Evolutionary conservation across 73 alveolate genomes (phyloP).

Genomic region (Paramecium tetraurelia): DNA sequence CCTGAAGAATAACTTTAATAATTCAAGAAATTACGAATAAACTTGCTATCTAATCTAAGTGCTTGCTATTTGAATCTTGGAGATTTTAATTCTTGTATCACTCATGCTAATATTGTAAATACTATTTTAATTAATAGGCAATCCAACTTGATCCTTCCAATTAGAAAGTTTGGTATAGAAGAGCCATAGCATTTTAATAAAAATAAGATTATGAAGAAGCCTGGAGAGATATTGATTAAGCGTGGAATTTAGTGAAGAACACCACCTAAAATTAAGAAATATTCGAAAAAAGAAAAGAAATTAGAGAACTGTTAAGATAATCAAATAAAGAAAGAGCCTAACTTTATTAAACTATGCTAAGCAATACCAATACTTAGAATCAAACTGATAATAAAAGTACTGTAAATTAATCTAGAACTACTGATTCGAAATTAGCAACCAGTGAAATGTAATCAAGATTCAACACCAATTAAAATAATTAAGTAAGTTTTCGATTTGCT

Average conservation of each 20-base stretch:
- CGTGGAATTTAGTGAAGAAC: neutral
- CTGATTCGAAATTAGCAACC: neutral
- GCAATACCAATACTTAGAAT: neutral
- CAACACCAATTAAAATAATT: neutral
- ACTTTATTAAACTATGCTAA: constrained; percentile 1
- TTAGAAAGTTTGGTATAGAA: constrained; percentile 28
- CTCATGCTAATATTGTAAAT: constrained; percentile 1
- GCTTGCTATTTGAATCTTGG: constrained; percentile 29
- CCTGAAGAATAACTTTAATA: neutral
- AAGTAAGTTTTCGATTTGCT: neutral
- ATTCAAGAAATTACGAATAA: neutral
- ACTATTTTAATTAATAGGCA: neutral
- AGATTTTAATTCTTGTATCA: neutral
- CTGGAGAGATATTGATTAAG: constrained; percentile 27
- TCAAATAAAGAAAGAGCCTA: neutral
- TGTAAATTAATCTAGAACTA: neutral
- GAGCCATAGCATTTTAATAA: constrained; percentile 3
- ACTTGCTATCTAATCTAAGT: neutral
- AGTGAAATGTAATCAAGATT: neutral
- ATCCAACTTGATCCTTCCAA: neutral
- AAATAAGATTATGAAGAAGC: constrained; percentile 34
- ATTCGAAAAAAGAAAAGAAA: constrained; percentile 11
- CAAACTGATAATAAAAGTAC: neutral
- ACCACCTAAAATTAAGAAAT: neutral
- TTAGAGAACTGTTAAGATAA: neutral